Evolutionary conservation across 352 stramenopile genomes (phyloP), one percentile per base, ranked within the genome.

Genomic region (Pythium guiyangense): DNA sequence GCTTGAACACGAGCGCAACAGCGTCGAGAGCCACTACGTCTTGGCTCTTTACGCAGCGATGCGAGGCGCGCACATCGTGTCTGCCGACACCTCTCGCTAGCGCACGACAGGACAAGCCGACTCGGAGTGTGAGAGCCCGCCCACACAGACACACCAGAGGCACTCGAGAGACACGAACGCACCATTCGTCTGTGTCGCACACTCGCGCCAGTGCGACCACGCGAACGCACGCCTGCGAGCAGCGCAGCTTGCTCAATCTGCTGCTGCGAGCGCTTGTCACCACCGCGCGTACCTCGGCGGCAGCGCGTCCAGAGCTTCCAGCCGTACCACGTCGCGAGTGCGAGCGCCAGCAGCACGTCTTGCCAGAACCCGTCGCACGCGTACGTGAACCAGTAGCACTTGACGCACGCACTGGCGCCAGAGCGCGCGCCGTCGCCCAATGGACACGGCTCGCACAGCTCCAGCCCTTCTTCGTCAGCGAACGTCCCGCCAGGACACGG

Each of bases 361-460:
- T 71, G 60, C 69, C 67, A 86, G 55, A 90, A 90, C n/a, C 70
- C 72, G 42, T 70, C 54, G 53, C 77, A 88, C 26, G 55, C 65
- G 34, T 74, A 74, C 22, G 70, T 77, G 44, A 82, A 80, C 61
- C 73, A 88, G 35, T 52, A 65, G 57, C 77, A 91, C n/a, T 66
- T 39, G 17, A 73, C 57, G 59, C 77, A 90, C 4, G 40, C 50
- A 1, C 53, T 67, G 31, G 79, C 65, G 12, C 77, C 75, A 6
- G 53, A 14, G 17, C 53, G 27, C 6, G 75, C 54, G 29, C 80
- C 79, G 4, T 70, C 42, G 20, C 74, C 74, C 20, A 60, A 35
- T 6, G 60, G 57, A 54, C 79, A 90, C 27, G 42, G 29, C n/a
- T 54, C 51, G 59, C 77, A 91, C 45, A 48, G 27, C 39, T 59